These are phyloP conservation scores for Solanum chacoense DNA, from an alignment of 305 asterid genomes.

Conservation along the genomic window DNA sequence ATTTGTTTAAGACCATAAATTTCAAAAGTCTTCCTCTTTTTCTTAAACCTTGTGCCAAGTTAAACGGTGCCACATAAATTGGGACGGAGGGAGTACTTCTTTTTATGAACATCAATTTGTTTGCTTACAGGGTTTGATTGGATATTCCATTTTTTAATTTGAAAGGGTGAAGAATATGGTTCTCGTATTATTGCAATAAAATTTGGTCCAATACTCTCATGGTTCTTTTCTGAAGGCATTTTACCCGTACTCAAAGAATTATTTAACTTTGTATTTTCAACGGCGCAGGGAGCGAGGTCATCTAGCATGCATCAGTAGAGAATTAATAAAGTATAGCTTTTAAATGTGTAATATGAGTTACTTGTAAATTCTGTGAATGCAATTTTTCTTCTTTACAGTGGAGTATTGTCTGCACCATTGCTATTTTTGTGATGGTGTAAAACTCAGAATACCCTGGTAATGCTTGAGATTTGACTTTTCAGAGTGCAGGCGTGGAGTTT, in stretches of 20 bases:
- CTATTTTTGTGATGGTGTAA: background rate
- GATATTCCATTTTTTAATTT: background rate
- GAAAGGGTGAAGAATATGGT: background rate
- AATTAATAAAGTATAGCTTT: background rate
- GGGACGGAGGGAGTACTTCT: background rate
- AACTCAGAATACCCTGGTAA: background rate
- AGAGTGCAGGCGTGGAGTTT: slow-evolving; percentile 93
- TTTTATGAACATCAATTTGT: background rate
- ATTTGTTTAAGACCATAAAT: background rate
- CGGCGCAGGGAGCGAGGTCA: background rate
- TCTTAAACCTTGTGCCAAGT: background rate
- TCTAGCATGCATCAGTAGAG: background rate
- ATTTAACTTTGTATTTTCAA: background rate
- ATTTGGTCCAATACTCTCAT: background rate
- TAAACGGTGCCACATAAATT: background rate
- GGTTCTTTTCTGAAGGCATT: background rate
- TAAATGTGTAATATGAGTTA: background rate
- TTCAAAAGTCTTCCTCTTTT: background rate
- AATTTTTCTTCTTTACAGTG: background rate
- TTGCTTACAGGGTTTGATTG: background rate
- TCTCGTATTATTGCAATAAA: background rate
- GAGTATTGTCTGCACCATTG: background rate
- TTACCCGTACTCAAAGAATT: background rate
- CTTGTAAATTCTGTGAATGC: background rate
- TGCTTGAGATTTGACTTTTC: slow-evolving; percentile 16